These are phyloP conservation scores for Trichosporon sp. DNA, from an alignment of 1,284 basidiomycete genomes.

Conservation along the genomic window DNA sequence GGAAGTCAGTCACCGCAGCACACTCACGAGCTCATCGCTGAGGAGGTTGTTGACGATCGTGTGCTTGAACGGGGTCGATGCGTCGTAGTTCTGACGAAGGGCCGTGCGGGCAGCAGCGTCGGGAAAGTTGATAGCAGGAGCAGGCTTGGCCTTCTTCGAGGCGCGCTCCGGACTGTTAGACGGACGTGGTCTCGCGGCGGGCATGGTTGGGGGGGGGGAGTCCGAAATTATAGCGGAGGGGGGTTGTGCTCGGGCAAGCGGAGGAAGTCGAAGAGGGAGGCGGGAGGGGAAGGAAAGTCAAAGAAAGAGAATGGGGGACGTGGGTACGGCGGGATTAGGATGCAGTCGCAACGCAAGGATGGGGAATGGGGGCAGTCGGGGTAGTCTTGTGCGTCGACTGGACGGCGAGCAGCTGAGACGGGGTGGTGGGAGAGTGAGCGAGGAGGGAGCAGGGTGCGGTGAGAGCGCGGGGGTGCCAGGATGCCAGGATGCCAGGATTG, in stretches of 20 bases:
- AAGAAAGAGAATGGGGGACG: slow-evolving; percentile 1
- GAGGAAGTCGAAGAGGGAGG: slow-evolving; percentile 9
- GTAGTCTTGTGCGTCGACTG: neutral
- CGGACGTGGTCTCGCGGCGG: slow-evolving; percentile 37
- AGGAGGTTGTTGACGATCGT: slow-evolving; percentile 80
- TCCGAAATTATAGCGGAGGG: slow-evolving; percentile 3
- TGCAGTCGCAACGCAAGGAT: neutral
- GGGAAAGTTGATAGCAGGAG: slow-evolving; percentile 40
- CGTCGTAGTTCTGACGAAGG: slow-evolving; percentile 61
- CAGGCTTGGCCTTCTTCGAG: slow-evolving; percentile 38
- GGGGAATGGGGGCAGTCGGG: neutral
- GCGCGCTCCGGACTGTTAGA: slow-evolving; percentile 32
- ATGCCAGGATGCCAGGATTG: neutral
- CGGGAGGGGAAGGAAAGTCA: neutral
- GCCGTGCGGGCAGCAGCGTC: slow-evolving; percentile 31
- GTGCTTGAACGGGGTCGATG: slow-evolving; percentile 78
- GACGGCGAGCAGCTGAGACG: neutral
- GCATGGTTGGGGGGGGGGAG: slow-evolving; percentile 32
- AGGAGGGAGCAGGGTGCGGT: slow-evolving; percentile 1
- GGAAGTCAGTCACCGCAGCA: neutral
- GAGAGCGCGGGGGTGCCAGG: slow-evolving; percentile 12
- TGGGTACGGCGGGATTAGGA: neutral
- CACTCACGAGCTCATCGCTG: slow-evolving; percentile 74
- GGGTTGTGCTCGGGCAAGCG: neutral
- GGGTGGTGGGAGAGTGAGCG: neutral